Conservation (phyloP, 345 rosid genomes). For the Carallia pectinifolia region DNA sequence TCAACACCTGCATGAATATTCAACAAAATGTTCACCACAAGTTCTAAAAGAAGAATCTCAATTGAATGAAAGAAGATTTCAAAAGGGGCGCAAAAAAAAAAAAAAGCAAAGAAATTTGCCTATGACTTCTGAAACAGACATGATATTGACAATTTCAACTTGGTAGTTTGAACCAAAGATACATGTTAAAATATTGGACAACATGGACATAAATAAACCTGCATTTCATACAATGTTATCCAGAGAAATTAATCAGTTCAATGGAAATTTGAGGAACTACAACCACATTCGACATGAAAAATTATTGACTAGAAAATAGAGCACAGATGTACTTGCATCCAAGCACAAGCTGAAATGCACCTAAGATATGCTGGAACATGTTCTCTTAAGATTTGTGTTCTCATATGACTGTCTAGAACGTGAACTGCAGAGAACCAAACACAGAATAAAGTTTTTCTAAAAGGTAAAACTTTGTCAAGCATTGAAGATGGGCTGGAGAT, state of each 20-base stretch:
- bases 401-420: too few relatives aligned
- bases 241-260: neutral
- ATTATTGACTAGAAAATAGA: too few relatives aligned
- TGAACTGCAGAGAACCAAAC: too few relatives aligned
- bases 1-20: conserved; percentile 63
- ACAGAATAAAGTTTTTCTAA: too few relatives aligned
- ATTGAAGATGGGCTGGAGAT: too few relatives aligned
- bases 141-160: neutral
- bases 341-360: too few relatives aligned
- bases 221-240: neutral
- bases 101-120: neutral
- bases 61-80: neutral
- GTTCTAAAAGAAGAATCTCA: too few relatives aligned
- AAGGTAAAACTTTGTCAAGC: too few relatives aligned
- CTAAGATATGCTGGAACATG: too few relatives aligned
- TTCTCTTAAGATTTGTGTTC: too few relatives aligned
- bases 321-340: too few relatives aligned
- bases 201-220: neutral
- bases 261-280: neutral
- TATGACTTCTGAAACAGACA: neutral
- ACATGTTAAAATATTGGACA: neutral
- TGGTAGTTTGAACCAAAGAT: neutral
- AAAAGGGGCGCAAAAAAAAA: too few relatives aligned
- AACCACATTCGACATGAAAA: neutral
- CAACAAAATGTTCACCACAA: conserved; percentile 4